These are phyloP conservation scores for Bipolaris victoriae DNA, from an alignment of 2,329 filamentous ascomycete genomes.

Conservation along the genomic window DNA sequence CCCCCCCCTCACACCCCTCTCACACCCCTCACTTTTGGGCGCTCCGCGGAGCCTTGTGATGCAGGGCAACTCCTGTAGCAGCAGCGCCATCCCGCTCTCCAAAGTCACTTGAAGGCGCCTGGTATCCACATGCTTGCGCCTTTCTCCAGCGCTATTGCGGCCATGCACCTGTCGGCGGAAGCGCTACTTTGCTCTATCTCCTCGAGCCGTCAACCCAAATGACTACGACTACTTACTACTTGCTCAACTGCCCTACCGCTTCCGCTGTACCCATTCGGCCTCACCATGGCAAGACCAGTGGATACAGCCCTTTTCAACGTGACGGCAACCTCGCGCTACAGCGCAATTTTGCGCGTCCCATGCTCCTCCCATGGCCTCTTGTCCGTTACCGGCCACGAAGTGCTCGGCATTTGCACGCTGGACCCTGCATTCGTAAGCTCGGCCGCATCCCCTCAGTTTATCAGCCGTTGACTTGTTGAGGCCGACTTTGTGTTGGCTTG, in stretches of 20 bases:
- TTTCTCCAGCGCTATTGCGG: slow-evolving; percentile 14
- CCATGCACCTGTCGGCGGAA: slow-evolving; percentile 9
- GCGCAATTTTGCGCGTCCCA: neutral
- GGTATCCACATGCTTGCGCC: slow-evolving; percentile 6
- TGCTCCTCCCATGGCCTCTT: neutral
- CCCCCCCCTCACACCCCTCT: neutral
- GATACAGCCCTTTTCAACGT: neutral
- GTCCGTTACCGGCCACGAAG: neutral
- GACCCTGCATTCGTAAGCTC: slow-evolving; percentile 30
- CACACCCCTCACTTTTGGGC: slow-evolving; percentile 13
- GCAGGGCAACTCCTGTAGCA: slow-evolving; percentile 30
- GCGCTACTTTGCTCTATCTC: slow-evolving; percentile 8
- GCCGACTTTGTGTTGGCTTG: slow-evolving; percentile 12
- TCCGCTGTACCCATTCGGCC: neutral
- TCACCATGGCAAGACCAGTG: slow-evolving; percentile 1
- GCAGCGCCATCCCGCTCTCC: slow-evolving; percentile 25
- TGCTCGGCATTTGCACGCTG: slow-evolving; percentile 1
- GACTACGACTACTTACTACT: too few relatives aligned
- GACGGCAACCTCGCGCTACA: neutral
- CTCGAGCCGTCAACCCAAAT: neutral
- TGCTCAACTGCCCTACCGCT: neutral
- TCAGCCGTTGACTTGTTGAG: slow-evolving; percentile 25
- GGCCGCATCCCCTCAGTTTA: slow-evolving; percentile 23
- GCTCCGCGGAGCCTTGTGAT: slow-evolving; percentile 18
- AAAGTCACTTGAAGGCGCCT: slow-evolving; percentile 17